A percentile compares a stretch with the other conserved stretches of the same genome.
These are phyloP conservation scores for Rhizopogon salebrosus DNA, from an alignment of 768 basidiomycete genomes.

Conservation along the genomic window DNA sequence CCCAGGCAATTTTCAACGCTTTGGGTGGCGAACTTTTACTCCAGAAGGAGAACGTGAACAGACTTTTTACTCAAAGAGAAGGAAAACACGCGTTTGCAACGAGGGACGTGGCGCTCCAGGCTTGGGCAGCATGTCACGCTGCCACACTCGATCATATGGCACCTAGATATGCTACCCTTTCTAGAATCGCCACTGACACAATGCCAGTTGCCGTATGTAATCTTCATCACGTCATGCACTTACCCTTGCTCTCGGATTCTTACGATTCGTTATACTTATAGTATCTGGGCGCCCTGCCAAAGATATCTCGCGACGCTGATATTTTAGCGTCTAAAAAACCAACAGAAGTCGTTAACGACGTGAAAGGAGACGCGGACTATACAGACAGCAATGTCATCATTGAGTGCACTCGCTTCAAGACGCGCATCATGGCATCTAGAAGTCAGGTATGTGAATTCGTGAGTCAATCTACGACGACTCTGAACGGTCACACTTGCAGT, in stretches of 20 bases:
- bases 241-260: neutral
- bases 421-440: constrained; percentile 30
- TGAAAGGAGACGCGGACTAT: too few species aligned
- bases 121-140: too few species aligned
- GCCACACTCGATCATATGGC: constrained; percentile 20
- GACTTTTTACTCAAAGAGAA: constrained; percentile 29
- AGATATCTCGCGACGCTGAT: constrained; percentile 39
- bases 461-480: neutral
- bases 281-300: constrained; percentile 42
- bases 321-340: constrained; percentile 50
- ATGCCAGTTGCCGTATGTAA: constrained; percentile 25
- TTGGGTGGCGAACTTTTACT: constrained; percentile 34
- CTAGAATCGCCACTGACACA: constrained; percentile 18
- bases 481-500: neutral
- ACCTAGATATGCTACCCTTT: constrained; percentile 8
- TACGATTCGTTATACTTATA: too few species aligned
- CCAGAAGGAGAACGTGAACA: constrained; percentile 18
- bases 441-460: neutral
- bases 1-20: constrained; percentile 27
- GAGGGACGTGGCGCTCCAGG: constrained; percentile 30
- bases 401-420: constrained; percentile 37
- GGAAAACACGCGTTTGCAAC: constrained; percentile 3
- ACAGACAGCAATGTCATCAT: constrained; percentile 28
- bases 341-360: constrained; percentile 34
- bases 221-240: neutral